Evolutionary conservation across 140 eudicot species (phyloP).

Genomic region (Bidens hawaiensis): DNA sequence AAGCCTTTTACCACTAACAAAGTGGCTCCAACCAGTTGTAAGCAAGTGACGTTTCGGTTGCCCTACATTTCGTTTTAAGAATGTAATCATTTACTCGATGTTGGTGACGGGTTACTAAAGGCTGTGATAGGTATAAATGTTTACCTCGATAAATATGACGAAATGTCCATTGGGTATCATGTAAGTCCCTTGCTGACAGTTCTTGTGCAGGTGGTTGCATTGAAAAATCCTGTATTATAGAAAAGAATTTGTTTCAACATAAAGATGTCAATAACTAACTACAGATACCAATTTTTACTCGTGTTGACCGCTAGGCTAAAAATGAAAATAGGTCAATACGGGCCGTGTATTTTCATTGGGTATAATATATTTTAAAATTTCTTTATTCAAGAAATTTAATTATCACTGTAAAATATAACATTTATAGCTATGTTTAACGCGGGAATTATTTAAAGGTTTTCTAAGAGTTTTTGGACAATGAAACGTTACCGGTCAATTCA

Average conservation of each 20-base stretch:
- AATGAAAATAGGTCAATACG: not conserved
- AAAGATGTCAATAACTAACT: not conserved
- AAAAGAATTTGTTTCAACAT: not conserved
- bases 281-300: not conserved
- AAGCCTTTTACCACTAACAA: not conserved
- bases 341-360: no score
- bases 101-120: not conserved
- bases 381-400: no score
- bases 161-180: not conserved
- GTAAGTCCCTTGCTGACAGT: not conserved
- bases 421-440: no score
- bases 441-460: no score
- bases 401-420: no score
- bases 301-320: not conserved
- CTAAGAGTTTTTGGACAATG: not conserved
- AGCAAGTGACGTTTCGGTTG: constrained; percentile 7
- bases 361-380: no score
- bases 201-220: not conserved
- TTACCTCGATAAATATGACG: not conserved
- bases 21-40: not conserved
- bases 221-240: not conserved
- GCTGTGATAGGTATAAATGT: not conserved
- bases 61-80: not conserved
- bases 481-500: not conserved
- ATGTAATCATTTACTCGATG: not conserved